phyloP scores from a whole-genome alignment of 805 yeast species.

The Kurtzmaniella cleridarum region DNA sequence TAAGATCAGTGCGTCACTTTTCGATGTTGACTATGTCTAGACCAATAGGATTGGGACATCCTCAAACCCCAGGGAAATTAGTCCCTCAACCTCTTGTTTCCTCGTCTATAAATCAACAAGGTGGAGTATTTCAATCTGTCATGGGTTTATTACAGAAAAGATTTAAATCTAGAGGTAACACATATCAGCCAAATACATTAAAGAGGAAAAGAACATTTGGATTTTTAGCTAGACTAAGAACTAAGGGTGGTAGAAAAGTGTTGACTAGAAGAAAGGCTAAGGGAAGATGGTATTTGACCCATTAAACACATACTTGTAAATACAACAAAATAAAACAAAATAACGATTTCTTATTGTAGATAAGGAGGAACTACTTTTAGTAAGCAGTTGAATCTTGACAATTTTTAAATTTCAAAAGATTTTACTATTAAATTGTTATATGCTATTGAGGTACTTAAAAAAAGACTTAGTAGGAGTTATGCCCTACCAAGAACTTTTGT shows the following conservation, averaged over 20 bases:
- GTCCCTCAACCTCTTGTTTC: slow-evolving; percentile 7
- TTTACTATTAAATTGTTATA: too few species aligned
- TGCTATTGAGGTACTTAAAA: too few species aligned
- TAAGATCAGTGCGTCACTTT: slow-evolving; percentile 6
- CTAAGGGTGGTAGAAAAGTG: slow-evolving; percentile 72
- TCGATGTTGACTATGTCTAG: slow-evolving; percentile 9
- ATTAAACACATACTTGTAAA: slow-evolving; percentile 33
- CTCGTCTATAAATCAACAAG: slow-evolving; percentile 4
- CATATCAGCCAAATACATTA: slow-evolving; percentile 88
- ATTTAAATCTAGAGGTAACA: slow-evolving; percentile 89
- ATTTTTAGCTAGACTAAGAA: slow-evolving; percentile 75
- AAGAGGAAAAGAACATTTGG: slow-evolving; percentile 89
- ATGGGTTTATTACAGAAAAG: slow-evolving; percentile 47
- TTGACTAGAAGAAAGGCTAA: slow-evolving; percentile 74
- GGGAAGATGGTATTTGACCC: slow-evolving; percentile 91
- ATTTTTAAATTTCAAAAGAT: too few species aligned
- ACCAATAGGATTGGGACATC: slow-evolving; percentile 1
- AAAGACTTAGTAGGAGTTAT: slow-evolving; percentile 6
- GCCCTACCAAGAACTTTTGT: slow-evolving; percentile 45
- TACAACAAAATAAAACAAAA: neutral
- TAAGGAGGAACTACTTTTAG: too few species aligned
- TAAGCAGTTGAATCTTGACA: too few species aligned
- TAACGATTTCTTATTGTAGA: too few species aligned
- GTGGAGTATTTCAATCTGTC: slow-evolving; percentile 16
- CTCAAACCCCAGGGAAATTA: slow-evolving; percentile 10